phyloP scores from a whole-genome alignment of 1,139 yeast genomes.

The Zygoascus hellenicus region DNA sequence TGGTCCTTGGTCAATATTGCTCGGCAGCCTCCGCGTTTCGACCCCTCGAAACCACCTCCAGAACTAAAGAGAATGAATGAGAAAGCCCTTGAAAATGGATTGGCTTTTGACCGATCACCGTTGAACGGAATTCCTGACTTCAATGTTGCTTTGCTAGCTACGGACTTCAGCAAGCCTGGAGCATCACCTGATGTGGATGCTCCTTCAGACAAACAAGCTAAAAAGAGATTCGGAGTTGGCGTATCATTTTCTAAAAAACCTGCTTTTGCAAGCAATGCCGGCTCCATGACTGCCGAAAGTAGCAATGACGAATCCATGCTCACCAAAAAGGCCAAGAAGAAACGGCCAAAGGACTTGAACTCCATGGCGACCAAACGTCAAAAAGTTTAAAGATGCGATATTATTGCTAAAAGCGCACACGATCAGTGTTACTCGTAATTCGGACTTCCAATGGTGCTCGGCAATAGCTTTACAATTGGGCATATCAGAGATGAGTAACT shows the following conservation, averaged over 20 bases:
- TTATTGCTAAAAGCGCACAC: too few species aligned
- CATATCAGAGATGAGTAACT: too few species aligned
- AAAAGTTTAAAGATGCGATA: neutral
- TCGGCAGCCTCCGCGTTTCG: slow-evolving; percentile 24
- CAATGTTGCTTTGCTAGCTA: slow-evolving; percentile 56
- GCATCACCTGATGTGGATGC: slow-evolving; percentile 11
- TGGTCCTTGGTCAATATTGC: slow-evolving; percentile 31
- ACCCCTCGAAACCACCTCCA: slow-evolving; percentile 20
- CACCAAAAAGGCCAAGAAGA: slow-evolving; percentile 17
- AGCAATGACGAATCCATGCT: slow-evolving; percentile 22
- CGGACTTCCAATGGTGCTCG: too few species aligned
- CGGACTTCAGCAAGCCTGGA: slow-evolving; percentile 15
- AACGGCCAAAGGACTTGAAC: slow-evolving; percentile 14
- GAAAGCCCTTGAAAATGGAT: slow-evolving; percentile 44
- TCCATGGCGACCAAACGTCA: slow-evolving; percentile 11
- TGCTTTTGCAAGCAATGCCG: slow-evolving; percentile 6
- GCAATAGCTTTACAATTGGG: too few species aligned
- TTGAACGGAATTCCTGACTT: slow-evolving; percentile 75
- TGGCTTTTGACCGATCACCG: slow-evolving; percentile 63
- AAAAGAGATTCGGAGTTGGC: slow-evolving; percentile 8
- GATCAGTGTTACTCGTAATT: too few species aligned
- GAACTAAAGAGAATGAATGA: slow-evolving; percentile 41
- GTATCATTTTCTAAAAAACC: slow-evolving; percentile 3
- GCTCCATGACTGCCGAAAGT: slow-evolving; percentile 17
- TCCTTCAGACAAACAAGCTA: neutral